These are phyloP conservation scores for Xylaria polymorpha DNA, from an alignment of 2,329 filamentous ascomycete species.

Conservation along the genomic window DNA sequence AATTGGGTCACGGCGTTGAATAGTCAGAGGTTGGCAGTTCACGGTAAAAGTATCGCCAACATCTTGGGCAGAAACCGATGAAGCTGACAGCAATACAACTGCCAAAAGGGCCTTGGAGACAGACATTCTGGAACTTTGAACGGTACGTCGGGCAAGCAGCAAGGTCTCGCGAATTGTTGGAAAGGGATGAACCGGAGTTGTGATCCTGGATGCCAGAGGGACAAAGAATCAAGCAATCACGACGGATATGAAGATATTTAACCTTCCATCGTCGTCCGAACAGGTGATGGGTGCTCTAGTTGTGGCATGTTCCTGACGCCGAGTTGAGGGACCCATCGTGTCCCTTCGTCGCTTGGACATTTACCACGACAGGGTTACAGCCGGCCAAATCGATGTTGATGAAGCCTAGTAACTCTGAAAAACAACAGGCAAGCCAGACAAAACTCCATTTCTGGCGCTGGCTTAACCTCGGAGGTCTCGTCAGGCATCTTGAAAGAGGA, in stretches of 20 bases:
- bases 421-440: background rate
- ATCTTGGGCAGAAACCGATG: conserved; percentile 27
- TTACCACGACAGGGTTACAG: background rate
- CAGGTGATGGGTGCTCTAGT: no score
- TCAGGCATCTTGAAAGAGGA: conserved; percentile 24
- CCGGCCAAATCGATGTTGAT: background rate
- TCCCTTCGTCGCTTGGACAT: background rate
- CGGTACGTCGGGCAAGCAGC: background rate
- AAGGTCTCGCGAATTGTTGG: background rate
- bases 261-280: background rate
- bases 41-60: conserved; percentile 34
- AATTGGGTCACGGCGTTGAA: conserved; percentile 31
- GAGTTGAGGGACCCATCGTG: background rate
- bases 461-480: conserved; percentile 12
- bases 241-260: conserved; percentile 22
- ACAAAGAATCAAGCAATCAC: conserved; percentile 1
- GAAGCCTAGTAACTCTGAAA: background rate
- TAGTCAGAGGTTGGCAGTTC: conserved; percentile 30
- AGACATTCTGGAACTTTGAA: conserved; percentile 27
- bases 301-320: background rate
- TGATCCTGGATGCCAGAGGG: conserved; percentile 18
- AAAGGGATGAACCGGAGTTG: background rate
- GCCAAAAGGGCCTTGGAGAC: conserved; percentile 24
- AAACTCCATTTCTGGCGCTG: background rate
- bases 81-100: conserved; percentile 28